phyloP scores from a whole-genome alignment of 164 flowering plant genomes.

The Magnolia sinica region DNA sequence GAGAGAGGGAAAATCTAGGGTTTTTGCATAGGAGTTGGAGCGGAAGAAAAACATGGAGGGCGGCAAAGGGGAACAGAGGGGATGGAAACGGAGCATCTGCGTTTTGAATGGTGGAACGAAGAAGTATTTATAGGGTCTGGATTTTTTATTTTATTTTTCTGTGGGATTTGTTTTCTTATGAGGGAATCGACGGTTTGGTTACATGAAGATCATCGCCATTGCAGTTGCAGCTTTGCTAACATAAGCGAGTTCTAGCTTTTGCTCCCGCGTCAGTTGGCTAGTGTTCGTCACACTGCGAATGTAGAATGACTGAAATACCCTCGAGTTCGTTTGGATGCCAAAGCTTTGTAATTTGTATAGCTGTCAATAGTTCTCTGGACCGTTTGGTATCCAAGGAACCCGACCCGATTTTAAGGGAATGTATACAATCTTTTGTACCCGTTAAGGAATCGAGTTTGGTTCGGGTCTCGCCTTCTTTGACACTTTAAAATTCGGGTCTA shows the following conservation, averaged over 20 bases:
- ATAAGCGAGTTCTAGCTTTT: background rate
- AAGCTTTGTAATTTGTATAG: too few relatives aligned
- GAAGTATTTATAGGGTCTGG: background rate
- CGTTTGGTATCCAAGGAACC: too few relatives aligned
- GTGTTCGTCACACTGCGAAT: too few relatives aligned
- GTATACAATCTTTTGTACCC: too few relatives aligned
- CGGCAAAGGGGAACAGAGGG: slow-evolving; percentile 3
- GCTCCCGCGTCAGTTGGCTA: background rate
- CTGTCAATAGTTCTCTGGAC: too few relatives aligned
- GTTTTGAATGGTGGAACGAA: background rate
- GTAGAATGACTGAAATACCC: background rate
- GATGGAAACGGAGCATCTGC: slow-evolving; percentile 11
- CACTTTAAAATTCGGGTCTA: too few relatives aligned
- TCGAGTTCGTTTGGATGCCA: background rate
- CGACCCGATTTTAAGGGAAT: too few relatives aligned
- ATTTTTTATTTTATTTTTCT: background rate
- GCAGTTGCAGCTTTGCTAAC: background rate
- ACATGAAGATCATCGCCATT: slow-evolving; percentile 2
- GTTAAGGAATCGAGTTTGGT: too few relatives aligned
- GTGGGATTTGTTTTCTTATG: background rate
- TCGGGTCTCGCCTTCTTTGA: too few relatives aligned
- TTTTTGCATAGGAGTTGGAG: slow-evolving; percentile 4
- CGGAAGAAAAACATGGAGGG: background rate
- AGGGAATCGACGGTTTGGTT: background rate
- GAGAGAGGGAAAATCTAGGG: slow-evolving; percentile 6